phyloP scores from a whole-genome alignment of 441 rosid genomes.

The Jatropha multifida region DNA sequence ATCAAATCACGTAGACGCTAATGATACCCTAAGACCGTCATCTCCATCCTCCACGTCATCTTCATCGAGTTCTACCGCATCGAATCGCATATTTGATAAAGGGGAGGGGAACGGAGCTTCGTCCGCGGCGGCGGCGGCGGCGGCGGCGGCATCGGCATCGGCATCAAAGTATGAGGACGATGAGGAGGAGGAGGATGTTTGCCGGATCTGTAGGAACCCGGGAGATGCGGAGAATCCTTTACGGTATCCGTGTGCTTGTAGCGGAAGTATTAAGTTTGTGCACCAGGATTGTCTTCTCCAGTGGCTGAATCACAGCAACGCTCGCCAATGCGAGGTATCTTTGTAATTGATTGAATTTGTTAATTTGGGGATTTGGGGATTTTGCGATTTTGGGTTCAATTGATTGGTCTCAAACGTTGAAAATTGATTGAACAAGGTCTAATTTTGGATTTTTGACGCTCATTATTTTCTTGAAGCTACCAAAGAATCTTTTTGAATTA shows the following conservation, averaged over 20 bases:
- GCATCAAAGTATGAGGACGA: conserved; percentile 50
- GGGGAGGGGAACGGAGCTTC: conserved; percentile 26
- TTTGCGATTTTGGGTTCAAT: neutral
- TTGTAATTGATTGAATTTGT: neutral
- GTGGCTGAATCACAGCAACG: conserved; percentile 99
- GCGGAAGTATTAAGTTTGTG: conserved; percentile 97
- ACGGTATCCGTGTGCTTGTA: conserved; percentile 93
- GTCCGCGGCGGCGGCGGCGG: neutral
- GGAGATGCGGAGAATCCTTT: conserved; percentile 93
- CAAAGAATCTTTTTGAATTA: neutral
- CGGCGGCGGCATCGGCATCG: conserved; percentile 6
- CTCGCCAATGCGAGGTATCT: conserved; percentile 98
- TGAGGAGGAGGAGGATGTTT: conserved; percentile 95
- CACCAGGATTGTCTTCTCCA: conserved; percentile 98
- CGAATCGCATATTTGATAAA: conserved; percentile 27
- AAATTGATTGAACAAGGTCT: conserved; percentile 5
- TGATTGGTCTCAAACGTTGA: neutral
- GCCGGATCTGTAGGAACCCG: conserved; percentile 98
- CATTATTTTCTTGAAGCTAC: neutral
- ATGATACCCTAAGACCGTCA: conserved; percentile 19
- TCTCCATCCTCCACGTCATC: conserved; percentile 27
- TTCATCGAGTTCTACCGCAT: conserved; percentile 32
- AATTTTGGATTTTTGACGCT: conserved; percentile 12
- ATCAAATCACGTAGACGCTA: conserved; percentile 19
- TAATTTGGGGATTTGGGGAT: conserved; percentile 7